Conservation (phyloP, 768 basidiomycete genomes). For the Xerocomus spinulosus region DNA sequence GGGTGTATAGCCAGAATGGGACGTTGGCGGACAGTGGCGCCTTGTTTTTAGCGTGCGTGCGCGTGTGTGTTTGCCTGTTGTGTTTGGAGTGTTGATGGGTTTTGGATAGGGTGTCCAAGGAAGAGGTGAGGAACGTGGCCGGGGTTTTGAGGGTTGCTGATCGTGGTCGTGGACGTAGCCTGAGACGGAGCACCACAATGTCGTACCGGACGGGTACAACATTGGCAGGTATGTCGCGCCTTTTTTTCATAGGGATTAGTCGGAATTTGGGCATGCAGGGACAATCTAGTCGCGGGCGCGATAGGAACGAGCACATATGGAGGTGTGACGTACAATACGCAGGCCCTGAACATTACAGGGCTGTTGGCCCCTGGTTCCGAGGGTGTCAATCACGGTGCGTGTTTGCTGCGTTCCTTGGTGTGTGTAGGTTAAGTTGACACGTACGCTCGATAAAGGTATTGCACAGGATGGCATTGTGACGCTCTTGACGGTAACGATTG, state of each 20-base stretch:
- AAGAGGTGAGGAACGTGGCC: slow-evolving; percentile 31
- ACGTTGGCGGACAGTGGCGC: slow-evolving; percentile 42
- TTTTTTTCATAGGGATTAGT: too few species aligned
- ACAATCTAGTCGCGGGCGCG: slow-evolving; percentile 37
- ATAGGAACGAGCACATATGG: slow-evolving; percentile 36
- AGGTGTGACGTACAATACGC: slow-evolving; percentile 46
- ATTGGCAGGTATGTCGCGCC: slow-evolving; percentile 36
- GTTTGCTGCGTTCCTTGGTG: background rate
- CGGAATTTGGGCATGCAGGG: too few species aligned
- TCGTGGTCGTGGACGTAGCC: slow-evolving; percentile 17
- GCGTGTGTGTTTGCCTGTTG: background rate
- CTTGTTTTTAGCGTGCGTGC: slow-evolving; percentile 57
- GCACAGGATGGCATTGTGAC: slow-evolving; percentile 55
- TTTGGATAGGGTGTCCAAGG: slow-evolving; percentile 40
- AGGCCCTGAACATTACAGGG: slow-evolving; percentile 44
- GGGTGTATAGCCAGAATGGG: slow-evolving; percentile 59
- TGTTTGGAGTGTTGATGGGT: background rate
- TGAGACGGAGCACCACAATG: slow-evolving; percentile 34
- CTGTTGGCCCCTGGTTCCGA: slow-evolving; percentile 48
- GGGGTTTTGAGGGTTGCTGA: background rate
- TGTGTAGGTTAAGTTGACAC: too few species aligned
- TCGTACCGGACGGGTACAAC: slow-evolving; percentile 47
- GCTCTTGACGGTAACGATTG: slow-evolving; percentile 49
- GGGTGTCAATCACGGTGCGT: slow-evolving; percentile 52
- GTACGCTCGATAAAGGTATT: slow-evolving; percentile 52